Base-by-base conservation (phyloP, 768 basidiomycete genomes). In the Serendipita vermifera region DNA sequence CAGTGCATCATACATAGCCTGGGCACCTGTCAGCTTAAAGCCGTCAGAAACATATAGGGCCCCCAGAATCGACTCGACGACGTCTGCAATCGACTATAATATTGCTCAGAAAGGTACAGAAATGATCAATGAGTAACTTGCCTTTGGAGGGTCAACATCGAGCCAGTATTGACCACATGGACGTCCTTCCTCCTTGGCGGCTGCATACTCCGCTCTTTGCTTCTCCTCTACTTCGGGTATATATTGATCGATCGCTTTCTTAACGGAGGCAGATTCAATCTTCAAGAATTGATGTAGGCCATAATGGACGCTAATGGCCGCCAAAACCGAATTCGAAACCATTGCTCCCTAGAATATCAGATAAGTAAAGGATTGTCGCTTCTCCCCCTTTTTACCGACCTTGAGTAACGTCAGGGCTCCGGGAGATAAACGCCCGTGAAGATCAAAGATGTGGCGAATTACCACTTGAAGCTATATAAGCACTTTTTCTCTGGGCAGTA, bases 321-420 rank as follows among this genome's bases (percentile, higher is more conserved):
- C 86, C 38, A 91, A 71, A 15, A 83, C 73, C 29, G 80, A 76
- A 66, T 90, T 90, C 3, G 85, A 87, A 26, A 91, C 87, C 87
- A 91, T 90, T 5, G 85, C 83, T 27, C 79, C 77, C 88, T 90
- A 62, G 33, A 57, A 43, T 33, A 15, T 17, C 13, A 14, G 27
- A 27, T n/a, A n/a, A 46, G 38, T 31, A 35, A 20, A 55, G 5
- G 35, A 17, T 5, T 35, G 41, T 6, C 32, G 24, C 56, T 17
- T 4, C 38, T 15, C 13, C n/a, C 15, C 22, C 3, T 35, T 38
- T 13, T 29, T 17, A 38, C 63, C 6, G 61, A 79, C 88, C 77
- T 91, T 92, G 20, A 90, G 67, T 63, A 88, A 67, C 3, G 85
- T 86, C 62, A 92, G 71, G n/a, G 76, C 80, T 35, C 87, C 89